A percentile compares a stretch with the other conserved stretches of the same genome.
Conservation (phyloP, 768 basidiomycete species). For the Lepiota subincarnata region DNA sequence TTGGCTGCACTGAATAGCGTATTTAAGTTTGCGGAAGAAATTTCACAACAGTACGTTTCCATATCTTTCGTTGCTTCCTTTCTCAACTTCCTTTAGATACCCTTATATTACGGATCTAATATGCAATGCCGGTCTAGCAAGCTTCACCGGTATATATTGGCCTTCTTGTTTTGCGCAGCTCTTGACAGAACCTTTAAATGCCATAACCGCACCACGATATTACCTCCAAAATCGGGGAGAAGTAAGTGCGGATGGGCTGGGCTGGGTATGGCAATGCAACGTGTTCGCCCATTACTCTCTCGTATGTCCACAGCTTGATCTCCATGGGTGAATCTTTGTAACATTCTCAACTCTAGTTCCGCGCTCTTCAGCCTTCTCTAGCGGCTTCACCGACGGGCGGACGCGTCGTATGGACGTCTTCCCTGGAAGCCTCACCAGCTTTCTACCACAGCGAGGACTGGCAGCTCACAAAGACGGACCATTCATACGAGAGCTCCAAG, state of each 20-base stretch:
- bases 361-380: slow-evolving; percentile 53
- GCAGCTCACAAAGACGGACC: slow-evolving; percentile 58
- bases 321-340: background rate
- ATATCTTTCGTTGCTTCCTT: background rate
- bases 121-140: slow-evolving; percentile 73
- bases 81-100: slow-evolving; percentile 42
- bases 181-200: slow-evolving; percentile 36
- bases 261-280: slow-evolving; percentile 84
- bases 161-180: slow-evolving; percentile 41
- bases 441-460: slow-evolving; percentile 64
- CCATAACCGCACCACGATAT: slow-evolving; percentile 52
- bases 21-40: slow-evolving; percentile 54
- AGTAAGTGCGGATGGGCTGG: slow-evolving; percentile 63
- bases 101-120: slow-evolving; percentile 79
- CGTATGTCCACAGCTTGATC: slow-evolving; percentile 37
- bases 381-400: slow-evolving; percentile 42
- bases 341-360: slow-evolving; percentile 42
- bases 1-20: slow-evolving; percentile 57
- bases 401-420: slow-evolving; percentile 79
- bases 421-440: slow-evolving; percentile 53
- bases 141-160: slow-evolving; percentile 55
- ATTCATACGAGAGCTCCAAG: slow-evolving; percentile 70
- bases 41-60: slow-evolving; percentile 47
- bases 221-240: slow-evolving; percentile 57
- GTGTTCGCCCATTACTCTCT: slow-evolving; percentile 77